Percentiles rank a stretch among this genome's conserved stretches.
Conservation (phyloP, 768 basidiomycete species). For the Chalciporus pseudorubinellus region DNA sequence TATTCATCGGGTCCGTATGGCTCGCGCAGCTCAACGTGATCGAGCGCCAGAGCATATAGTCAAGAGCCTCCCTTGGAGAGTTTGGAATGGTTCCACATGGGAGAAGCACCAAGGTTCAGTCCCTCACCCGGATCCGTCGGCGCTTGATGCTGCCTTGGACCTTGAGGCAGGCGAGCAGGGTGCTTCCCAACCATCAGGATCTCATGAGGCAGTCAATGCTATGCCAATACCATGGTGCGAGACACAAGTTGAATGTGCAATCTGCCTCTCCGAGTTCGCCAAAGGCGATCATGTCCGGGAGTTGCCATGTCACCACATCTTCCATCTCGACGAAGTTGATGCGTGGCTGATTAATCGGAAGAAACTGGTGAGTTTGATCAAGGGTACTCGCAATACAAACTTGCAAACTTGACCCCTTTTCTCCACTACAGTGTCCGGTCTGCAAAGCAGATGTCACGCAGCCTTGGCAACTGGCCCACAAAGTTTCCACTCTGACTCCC, state of each 20-base stretch:
- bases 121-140: slow-evolving; percentile 28
- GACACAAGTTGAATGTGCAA: slow-evolving; percentile 83
- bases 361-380: slow-evolving; percentile 68
- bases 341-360: slow-evolving; percentile 90
- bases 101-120: slow-evolving; percentile 60
- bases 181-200: slow-evolving; percentile 23
- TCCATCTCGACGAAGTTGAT: slow-evolving; percentile 89
- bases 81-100: slow-evolving; percentile 80
- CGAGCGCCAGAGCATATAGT: slow-evolving; percentile 83
- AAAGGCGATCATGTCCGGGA: slow-evolving; percentile 90
- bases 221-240: slow-evolving; percentile 71
- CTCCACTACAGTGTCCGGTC: slow-evolving; percentile 68
- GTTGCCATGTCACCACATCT: slow-evolving; percentile 92
- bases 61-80: slow-evolving; percentile 72
- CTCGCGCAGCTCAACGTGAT: slow-evolving; percentile 78
- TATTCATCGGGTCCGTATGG: slow-evolving; percentile 82
- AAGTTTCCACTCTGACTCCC: slow-evolving; percentile 7
- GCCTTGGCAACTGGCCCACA: slow-evolving; percentile 35
- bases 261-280: slow-evolving; percentile 84
- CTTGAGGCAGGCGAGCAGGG: slow-evolving; percentile 37
- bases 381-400: background rate
- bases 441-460: slow-evolving; percentile 92
- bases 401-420: slow-evolving; percentile 6
- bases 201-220: slow-evolving; percentile 20
- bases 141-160: slow-evolving; percentile 32